Evolutionary conservation across 257 asterid genomes (phyloP).

Genomic region (Solanum lycopersicoides): DNA sequence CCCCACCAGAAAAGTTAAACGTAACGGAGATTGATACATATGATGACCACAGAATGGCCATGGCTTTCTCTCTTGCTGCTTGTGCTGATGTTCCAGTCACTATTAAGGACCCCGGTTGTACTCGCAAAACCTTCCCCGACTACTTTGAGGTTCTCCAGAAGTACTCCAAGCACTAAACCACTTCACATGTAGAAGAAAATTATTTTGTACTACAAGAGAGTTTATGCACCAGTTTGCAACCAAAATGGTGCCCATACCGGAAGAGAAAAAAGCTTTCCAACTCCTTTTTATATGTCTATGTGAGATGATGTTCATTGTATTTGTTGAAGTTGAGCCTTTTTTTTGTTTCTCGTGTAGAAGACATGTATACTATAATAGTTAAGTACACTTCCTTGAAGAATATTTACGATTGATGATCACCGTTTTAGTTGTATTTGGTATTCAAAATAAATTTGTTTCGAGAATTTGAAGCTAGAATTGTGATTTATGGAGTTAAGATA

Average conservation of each 20-base stretch:
- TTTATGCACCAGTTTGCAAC: neutral
- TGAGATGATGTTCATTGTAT: neutral
- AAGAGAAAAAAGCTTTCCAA: neutral
- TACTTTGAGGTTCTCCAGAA: conserved; percentile 72
- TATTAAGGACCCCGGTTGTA: conserved; percentile 84
- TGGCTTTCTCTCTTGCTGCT: conserved; percentile 98
- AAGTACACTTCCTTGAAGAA: neutral
- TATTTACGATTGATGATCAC: neutral
- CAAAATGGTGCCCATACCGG: neutral
- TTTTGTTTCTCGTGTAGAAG: neutral
- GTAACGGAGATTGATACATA: conserved; percentile 80
- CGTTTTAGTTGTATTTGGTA: neutral
- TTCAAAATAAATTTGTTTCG: neutral
- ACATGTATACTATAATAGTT: neutral
- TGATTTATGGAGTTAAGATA: neutral
- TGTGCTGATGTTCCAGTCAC: conserved; percentile 91
- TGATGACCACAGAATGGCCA: conserved; percentile 96
- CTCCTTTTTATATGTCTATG: neutral
- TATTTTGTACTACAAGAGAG: neutral
- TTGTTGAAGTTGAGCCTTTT: neutral
- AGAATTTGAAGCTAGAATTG: neutral
- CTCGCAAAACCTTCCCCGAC: conserved; percentile 94
- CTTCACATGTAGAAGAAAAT: neutral
- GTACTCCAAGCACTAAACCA: conserved; percentile 48
- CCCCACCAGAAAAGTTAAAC: conserved; percentile 85